A percentile compares a stretch with the other conserved stretches of the same genome.
phyloP scores from a whole-genome alignment of 768 basidiomycete species.

The Pleurotus djamor region DNA sequence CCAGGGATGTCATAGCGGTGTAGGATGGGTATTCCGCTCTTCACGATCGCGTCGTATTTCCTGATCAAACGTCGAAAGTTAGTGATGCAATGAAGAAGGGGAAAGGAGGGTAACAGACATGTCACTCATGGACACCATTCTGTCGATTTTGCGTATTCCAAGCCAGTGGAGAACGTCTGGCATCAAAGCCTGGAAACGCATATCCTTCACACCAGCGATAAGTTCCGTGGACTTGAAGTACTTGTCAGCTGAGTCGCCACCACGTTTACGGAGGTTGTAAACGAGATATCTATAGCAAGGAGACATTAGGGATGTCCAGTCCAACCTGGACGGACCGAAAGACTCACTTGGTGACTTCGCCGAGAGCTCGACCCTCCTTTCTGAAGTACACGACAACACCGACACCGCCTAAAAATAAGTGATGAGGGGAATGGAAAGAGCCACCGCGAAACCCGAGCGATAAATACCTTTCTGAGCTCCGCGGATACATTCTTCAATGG shows the following conservation, averaged over 20 bases:
- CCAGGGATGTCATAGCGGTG: constrained; percentile 87
- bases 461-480: constrained; percentile 44
- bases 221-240: constrained; percentile 95
- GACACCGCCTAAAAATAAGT: constrained; percentile 61
- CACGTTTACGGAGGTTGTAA: constrained; percentile 95
- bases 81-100: neutral
- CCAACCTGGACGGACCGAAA: neutral
- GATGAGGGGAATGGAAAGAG: neutral
- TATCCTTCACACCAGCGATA: constrained; percentile 93
- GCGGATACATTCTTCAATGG: constrained; percentile 91
- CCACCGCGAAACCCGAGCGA: neutral
- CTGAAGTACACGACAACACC: constrained; percentile 94
- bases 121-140: constrained; percentile 90
- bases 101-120: constrained; percentile 43
- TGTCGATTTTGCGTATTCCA: constrained; percentile 86
- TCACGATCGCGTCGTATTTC: constrained; percentile 95
- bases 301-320: neutral
- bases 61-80: constrained; percentile 27
- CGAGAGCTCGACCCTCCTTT: constrained; percentile 90
- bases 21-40: constrained; percentile 80
- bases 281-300: constrained; percentile 71
- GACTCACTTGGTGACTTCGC: constrained; percentile 86
- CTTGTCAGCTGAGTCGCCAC: constrained; percentile 87
- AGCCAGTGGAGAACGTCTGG: constrained; percentile 96
- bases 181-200: constrained; percentile 95